Evolutionary conservation across 208 protist genomes (phyloP).

Genomic region (Vickermania spadyakhi): DNA sequence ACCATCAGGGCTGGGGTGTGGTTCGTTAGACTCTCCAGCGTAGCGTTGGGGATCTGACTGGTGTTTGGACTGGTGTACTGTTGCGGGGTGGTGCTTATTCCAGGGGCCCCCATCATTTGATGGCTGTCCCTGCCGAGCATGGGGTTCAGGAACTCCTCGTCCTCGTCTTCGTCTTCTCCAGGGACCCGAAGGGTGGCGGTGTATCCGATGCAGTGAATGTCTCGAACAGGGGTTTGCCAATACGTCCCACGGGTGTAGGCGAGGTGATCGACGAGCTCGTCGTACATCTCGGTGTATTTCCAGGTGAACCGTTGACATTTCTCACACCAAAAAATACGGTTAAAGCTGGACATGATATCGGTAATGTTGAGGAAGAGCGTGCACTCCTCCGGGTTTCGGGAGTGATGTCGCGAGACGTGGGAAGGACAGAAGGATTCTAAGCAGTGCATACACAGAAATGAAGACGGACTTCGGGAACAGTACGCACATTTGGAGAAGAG

Average conservation of each 20-base stretch:
- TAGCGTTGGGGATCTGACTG: too few species aligned
- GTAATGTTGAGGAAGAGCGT: conserved; percentile 65
- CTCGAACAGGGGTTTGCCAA: conserved; percentile 28
- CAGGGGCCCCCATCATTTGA: too few species aligned
- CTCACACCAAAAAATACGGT: conserved; percentile 78
- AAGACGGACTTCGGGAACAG: conserved; percentile 45
- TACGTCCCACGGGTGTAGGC: conserved; percentile 59
- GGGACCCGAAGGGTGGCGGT: background rate
- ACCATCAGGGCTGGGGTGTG: too few species aligned
- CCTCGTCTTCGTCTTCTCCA: background rate
- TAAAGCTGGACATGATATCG: conserved; percentile 70
- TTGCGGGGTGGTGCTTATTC: too few species aligned
- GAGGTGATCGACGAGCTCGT: conserved; percentile 59
- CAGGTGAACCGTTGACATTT: conserved; percentile 61
- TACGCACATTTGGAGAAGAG: conserved; percentile 49
- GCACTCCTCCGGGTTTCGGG: conserved; percentile 20
- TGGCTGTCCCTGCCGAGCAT: too few species aligned
- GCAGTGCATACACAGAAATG: conserved; percentile 70
- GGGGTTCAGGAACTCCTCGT: background rate
- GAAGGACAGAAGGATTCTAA: conserved; percentile 52
- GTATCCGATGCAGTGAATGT: conserved; percentile 60
- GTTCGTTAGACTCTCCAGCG: too few species aligned
- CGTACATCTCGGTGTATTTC: conserved; percentile 68
- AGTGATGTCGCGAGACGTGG: conserved; percentile 46
- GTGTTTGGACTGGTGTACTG: too few species aligned